Evolutionary conservation across 2,329 filamentous ascomycete genomes (phyloP), one percentile per base, ranked within the genome.

Genomic region (Clonostachys rhizophaga): DNA sequence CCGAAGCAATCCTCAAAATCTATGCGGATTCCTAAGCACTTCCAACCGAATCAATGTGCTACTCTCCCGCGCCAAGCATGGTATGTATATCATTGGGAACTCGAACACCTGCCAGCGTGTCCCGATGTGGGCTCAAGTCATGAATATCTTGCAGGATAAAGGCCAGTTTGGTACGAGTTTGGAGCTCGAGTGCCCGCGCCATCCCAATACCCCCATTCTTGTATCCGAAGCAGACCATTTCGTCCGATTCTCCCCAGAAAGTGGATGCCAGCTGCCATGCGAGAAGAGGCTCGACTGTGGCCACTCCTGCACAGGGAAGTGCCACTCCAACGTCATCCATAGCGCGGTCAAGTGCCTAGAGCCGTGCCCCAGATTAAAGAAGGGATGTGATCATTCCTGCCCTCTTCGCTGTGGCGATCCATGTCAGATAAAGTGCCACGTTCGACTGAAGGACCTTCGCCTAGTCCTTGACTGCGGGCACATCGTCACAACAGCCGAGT

Each of bases 21-120:
- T 74, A 6, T 75, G 76, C 16, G 87, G 87, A 0, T 91, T 91
- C 49, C 67, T 91, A 1, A 75, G 67, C 24, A 84, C 81, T 0
- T 67, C 74, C 0, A 87, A 90, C 53, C 75, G 85, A 0, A 82
- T 89, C 62, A 87, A 89, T 48, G 84, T 89, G 1, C 67, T 88
- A 0, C 66, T 89, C 0, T 83, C 77, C 37, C 77, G 86, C 6
- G 85, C 86, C 0, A 69, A 81, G 52, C 79, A 89, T 53, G 84
- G 86, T 1, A 81, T 90, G 75, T 87, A 84, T 56, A 67, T 91
- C 16, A 81, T 91, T 34, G 84, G 86, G 2, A 85, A 89, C 54
- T 58, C 79, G 0, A 60, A 75, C 1, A 89, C 83, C 0, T 84
- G 75, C 33, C 57, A 57, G 0, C 62, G 70, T 17, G 71, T 88